Evolutionary conservation across 805 yeast species (phyloP).

Genomic region (Candida palmyrensis): DNA sequence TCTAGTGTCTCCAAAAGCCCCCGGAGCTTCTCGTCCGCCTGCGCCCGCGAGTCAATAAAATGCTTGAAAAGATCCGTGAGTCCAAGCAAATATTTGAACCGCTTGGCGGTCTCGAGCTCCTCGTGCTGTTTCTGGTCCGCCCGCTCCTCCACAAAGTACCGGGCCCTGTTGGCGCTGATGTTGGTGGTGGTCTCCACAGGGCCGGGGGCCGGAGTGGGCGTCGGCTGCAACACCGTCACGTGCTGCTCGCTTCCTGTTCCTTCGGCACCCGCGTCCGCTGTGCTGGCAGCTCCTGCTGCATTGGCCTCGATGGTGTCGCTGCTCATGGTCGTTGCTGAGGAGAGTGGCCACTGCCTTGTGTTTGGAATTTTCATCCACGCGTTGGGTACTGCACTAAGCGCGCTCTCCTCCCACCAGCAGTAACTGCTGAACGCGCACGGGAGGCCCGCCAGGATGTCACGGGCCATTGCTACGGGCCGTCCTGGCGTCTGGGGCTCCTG

Average conservation of each 20-base stretch:
- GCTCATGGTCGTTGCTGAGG: too few species aligned
- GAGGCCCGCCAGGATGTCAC: too few species aligned
- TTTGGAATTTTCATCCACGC: too few species aligned
- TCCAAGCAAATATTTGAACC: conserved; percentile 64
- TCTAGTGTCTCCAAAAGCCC: conserved; percentile 32
- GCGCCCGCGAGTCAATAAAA: conserved; percentile 61
- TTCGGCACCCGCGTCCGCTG: background rate
- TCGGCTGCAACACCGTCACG: background rate
- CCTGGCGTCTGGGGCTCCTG: too few species aligned
- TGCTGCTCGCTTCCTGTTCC: background rate
- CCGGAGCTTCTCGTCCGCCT: conserved; percentile 52
- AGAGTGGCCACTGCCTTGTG: too few species aligned
- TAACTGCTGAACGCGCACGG: too few species aligned
- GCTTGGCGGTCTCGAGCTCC: conserved; percentile 55
- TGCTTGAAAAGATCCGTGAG: conserved; percentile 64
- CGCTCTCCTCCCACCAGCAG: too few species aligned
- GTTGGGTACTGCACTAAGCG: too few species aligned
- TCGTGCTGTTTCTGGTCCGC: conserved; percentile 43
- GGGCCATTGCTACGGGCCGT: too few species aligned
- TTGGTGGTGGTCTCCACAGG: conserved; percentile 2
- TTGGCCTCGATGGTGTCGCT: background rate
- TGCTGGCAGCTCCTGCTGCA: background rate
- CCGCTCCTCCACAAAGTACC: conserved; percentile 27
- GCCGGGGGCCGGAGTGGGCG: background rate
- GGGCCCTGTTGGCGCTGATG: conserved; percentile 6